Percentiles rank a stretch among this genome's conserved stretches.
Conservation (phyloP, 2,329 filamentous ascomycete species). For the Colletotrichum sansevieriae region DNA sequence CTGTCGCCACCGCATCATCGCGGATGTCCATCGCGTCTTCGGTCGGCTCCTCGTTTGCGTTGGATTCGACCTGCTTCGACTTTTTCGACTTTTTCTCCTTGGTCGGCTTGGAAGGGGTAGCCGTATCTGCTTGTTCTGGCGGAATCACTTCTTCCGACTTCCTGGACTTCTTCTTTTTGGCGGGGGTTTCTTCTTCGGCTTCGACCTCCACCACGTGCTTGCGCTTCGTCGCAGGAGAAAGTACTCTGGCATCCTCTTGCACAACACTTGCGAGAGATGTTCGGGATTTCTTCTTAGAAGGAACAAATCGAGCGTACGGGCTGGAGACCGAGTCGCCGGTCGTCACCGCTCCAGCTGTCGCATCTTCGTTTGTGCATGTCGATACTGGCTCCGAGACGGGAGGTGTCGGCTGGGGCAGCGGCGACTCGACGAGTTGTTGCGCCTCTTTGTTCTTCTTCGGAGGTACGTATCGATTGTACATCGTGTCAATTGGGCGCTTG, state of each 20-base stretch:
- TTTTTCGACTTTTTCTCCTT: conserved; percentile 54
- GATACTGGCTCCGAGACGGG: conserved; percentile 26
- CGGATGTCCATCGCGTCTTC: conserved; percentile 26
- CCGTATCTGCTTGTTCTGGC: conserved; percentile 44
- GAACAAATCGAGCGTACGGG: conserved; percentile 40
- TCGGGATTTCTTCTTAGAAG: conserved; percentile 42
- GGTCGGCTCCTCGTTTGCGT: neutral
- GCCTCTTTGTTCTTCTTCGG: conserved; percentile 46
- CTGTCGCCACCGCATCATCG: conserved; percentile 7
- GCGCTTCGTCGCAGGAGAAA: conserved; percentile 47
- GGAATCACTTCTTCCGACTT: conserved; percentile 41
- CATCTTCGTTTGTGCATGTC: conserved; percentile 11
- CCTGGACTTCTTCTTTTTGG: conserved; percentile 53
- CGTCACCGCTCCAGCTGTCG: conserved; percentile 8
- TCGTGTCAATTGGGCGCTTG: conserved; percentile 30
- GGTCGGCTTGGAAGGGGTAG: conserved; percentile 40
- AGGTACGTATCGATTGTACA: conserved; percentile 54
- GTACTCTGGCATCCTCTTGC: neutral
- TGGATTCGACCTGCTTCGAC: conserved; percentile 47
- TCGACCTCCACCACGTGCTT: conserved; percentile 53
- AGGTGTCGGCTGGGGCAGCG: conserved; percentile 24
- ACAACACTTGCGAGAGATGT: conserved; percentile 5
- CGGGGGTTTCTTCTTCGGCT: conserved; percentile 47
- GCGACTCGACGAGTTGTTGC: conserved; percentile 12
- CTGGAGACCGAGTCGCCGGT: conserved; percentile 20